A percentile compares a stretch with the other conserved stretches of the same genome.
Evolutionary conservation across 164 flowering plant species (phyloP).

Genomic region (Umbilicus rupestris): DNA sequence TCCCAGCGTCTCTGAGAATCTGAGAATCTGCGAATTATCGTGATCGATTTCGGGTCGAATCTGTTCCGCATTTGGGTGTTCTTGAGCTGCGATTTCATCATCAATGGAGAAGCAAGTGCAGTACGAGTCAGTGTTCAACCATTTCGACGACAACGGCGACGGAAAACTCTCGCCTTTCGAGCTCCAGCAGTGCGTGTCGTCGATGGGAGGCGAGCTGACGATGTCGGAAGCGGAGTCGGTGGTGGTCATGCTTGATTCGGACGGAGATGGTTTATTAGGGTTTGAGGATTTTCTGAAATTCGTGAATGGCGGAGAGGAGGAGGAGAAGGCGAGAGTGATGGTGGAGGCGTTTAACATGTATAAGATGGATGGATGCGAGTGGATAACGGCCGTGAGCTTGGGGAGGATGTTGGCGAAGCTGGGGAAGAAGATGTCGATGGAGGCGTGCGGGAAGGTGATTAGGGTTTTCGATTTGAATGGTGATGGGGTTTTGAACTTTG

Average conservation of each 20-base stretch:
- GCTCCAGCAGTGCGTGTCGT: constrained; percentile 19
- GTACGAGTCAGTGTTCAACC: constrained; percentile 26
- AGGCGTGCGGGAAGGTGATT: constrained; percentile 35
- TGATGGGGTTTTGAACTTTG: constrained; percentile 46
- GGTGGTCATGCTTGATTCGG: constrained; percentile 19
- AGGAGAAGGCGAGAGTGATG: constrained; percentile 27
- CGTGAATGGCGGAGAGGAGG: constrained; percentile 25
- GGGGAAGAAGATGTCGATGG: constrained; percentile 21
- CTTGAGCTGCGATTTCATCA: not conserved
- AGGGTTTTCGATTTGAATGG: constrained; percentile 38
- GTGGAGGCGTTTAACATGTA: constrained; percentile 41
- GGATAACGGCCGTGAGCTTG: constrained; percentile 35
- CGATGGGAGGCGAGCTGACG: constrained; percentile 20
- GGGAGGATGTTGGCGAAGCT: constrained; percentile 28
- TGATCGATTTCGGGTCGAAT: not conserved
- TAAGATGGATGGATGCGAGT: constrained; percentile 25
- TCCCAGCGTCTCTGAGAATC: not conserved
- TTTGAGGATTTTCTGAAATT: constrained; percentile 28
- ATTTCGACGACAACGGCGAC: constrained; percentile 26
- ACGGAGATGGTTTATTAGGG: constrained; percentile 30
- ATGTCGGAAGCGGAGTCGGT: constrained; percentile 22
- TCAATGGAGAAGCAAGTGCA: constrained; percentile 21
- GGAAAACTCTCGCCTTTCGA: constrained; percentile 30
- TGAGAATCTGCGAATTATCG: not conserved
- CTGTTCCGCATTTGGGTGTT: not conserved